Conservation (phyloP, 257 asterid species). For the Solanum okadae region DNA sequence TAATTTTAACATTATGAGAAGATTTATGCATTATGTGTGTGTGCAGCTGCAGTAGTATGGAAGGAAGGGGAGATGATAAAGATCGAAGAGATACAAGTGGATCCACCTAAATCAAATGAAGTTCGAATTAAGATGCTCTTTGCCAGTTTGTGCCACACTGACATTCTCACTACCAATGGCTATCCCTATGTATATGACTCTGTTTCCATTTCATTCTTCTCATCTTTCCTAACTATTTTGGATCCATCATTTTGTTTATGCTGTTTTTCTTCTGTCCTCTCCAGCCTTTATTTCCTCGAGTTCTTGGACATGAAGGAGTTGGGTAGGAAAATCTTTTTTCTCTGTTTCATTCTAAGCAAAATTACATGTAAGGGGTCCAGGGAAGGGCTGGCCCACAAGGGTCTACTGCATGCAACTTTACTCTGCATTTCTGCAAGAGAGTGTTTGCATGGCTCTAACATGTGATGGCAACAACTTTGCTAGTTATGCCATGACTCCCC, state of each 20-base stretch:
- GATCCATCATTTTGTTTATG: not conserved
- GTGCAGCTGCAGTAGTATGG: conserved; percentile 47
- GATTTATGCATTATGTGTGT: not conserved
- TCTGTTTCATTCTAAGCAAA: not conserved
- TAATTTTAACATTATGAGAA: not conserved
- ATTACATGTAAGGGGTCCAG: no score
- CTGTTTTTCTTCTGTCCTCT: no score
- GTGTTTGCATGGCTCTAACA: no score
- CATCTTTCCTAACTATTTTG: not conserved
- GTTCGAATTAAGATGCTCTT: conserved; percentile 47
- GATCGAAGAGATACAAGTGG: conserved; percentile 44
- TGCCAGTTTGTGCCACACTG: conserved; percentile 61
- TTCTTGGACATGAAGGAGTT: conserved; percentile 21
- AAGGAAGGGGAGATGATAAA: conserved; percentile 31
- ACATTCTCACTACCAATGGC: conserved; percentile 39
- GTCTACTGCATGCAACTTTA: no score
- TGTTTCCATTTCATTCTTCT: not conserved
- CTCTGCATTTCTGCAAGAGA: no score
- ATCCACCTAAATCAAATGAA: conserved; percentile 45
- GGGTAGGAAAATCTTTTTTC: not conserved
- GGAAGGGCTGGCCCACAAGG: no score
- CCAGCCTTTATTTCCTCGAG: conserved; percentile 41
- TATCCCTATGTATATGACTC: conserved; percentile 24
- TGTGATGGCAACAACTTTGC: no score
- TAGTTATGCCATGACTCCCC: no score